A percentile compares a stretch with the other conserved stretches of the same genome.
These are phyloP conservation scores for Wallacemonas sp. DNA, from an alignment of 208 protist species.

Conservation along the genomic window DNA sequence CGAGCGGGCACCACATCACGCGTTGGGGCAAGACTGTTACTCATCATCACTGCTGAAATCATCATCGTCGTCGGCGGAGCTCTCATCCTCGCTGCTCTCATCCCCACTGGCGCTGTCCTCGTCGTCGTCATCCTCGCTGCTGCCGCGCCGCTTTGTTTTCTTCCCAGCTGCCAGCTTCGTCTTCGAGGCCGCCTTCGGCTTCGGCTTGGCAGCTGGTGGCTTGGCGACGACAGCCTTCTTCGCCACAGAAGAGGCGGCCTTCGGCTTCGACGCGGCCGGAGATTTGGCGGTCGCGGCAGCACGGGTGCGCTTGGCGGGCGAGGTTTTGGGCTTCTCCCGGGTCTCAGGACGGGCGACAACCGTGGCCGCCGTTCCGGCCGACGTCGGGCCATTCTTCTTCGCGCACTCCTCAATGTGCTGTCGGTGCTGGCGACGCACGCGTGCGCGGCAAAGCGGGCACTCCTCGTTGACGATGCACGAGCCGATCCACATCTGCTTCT, in stretches of 20 bases:
- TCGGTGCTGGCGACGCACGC: conserved; percentile 51
- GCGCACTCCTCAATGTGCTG: conserved; percentile 63
- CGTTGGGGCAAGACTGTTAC: background rate
- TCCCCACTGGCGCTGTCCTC: conserved; percentile 17
- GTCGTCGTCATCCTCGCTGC: conserved; percentile 28
- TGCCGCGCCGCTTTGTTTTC: conserved; percentile 25
- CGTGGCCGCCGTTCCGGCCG: background rate
- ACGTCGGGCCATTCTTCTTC: conserved; percentile 16
- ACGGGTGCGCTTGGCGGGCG: background rate
- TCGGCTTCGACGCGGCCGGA: conserved; percentile 9
- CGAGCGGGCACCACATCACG: background rate
- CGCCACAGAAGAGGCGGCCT: conserved; percentile 2
- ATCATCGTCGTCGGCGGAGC: conserved; percentile 26
- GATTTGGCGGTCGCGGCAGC: background rate
- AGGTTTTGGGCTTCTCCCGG: background rate
- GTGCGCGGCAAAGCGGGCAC: conserved; percentile 67
- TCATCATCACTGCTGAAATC: conserved; percentile 17
- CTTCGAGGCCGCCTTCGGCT: conserved; percentile 11
- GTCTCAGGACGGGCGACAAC: background rate
- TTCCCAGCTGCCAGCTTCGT: conserved; percentile 4
- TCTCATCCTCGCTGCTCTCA: conserved; percentile 15
- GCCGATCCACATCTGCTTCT: conserved; percentile 48
- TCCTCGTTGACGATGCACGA: conserved; percentile 67
- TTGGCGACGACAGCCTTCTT: conserved; percentile 9
- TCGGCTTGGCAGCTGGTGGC: conserved; percentile 11